Evolutionary conservation across 192 early-diverging fungal genomes (phyloP), one percentile per base, ranked within the genome.

Genomic region (Gaertneriomyces semiglobifer): DNA sequence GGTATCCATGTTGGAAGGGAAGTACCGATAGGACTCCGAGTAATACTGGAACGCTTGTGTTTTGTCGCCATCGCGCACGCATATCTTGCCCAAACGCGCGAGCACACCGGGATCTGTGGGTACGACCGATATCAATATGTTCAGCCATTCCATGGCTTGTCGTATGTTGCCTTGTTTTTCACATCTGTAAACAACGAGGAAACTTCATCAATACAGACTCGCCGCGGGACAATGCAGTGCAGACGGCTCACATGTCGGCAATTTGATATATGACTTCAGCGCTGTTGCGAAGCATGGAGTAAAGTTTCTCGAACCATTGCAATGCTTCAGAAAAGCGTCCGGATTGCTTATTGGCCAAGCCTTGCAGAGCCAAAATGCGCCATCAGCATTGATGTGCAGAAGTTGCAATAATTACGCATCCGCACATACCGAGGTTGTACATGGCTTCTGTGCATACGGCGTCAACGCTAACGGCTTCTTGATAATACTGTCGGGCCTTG

Each of bases 31-130:
- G 1, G 84, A 84, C 78, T 86, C 84, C 7, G 84, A 84, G 50
- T 78, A 86, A 56, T 83, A 81, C 53, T 86, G 84, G 74, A 84
- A 82, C 12, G 84, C 84, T 65, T 86, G 84, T 5, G 80, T 77
- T 64, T 79, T 79, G 59, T 86, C 84, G 3, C 79, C 79, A 39
- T 80, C 75, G 6, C 69, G 69, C 10, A 74, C 78, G 60, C 74
- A 79, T 64, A 86, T 75, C 40, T 73, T 73, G 8, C 84, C 84
- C 38, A 86, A 71, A 47, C 72, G 62, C 4, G 81, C 78, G 9
- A 86, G 70, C 1, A 84, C 77, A 5, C 75, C 68, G 20, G 84
- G 82, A 61, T 86, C 84, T 7, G 84, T 84, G 18, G 84, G 84
- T 3, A 84, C 79, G 6, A 86, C 82, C 0, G 84, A 86, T 9